Evolutionary conservation across 305 asterid genomes (phyloP).

Genomic region (Ajuga reptans): DNA sequence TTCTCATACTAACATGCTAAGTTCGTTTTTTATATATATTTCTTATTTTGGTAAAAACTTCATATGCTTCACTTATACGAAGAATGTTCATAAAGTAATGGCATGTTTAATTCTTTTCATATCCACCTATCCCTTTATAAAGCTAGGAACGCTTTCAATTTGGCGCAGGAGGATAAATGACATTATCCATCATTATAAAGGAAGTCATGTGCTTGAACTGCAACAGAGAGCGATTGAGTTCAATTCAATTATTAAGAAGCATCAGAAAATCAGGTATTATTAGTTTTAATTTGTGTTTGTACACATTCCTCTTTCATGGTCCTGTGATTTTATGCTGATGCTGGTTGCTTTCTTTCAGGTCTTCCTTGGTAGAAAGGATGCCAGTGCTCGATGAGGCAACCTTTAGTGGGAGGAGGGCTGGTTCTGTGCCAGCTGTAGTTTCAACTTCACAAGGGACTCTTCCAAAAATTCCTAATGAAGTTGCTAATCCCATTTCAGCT

Average conservation of each 20-base stretch:
- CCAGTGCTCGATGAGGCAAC: slow-evolving; percentile 94
- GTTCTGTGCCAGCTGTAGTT: slow-evolving; percentile 61
- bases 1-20: neutral
- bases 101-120: neutral
- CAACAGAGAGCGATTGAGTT: slow-evolving; percentile 98
- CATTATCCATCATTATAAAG: slow-evolving; percentile 51
- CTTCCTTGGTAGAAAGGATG: slow-evolving; percentile 86
- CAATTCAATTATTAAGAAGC: slow-evolving; percentile 65
- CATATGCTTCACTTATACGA: neutral
- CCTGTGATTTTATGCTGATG: slow-evolving; percentile 20
- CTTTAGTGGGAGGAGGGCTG: slow-evolving; percentile 70
- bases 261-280: slow-evolving; percentile 71
- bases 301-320: neutral
- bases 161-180: slow-evolving; percentile 80
- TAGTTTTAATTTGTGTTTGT: neutral
- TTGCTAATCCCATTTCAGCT: slow-evolving; percentile 47
- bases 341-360: slow-evolving; percentile 42
- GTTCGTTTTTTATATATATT: neutral
- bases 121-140: slow-evolving; percentile 7
- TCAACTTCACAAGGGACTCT: slow-evolving; percentile 68
- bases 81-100: neutral
- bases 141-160: slow-evolving; percentile 15
- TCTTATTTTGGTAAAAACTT: neutral
- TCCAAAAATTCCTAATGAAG: slow-evolving; percentile 78
- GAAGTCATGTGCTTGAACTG: slow-evolving; percentile 80